Evolutionary conservation across 352 stramenopile species (phyloP).

Genomic region (Thalassiosira mediterranea): DNA sequence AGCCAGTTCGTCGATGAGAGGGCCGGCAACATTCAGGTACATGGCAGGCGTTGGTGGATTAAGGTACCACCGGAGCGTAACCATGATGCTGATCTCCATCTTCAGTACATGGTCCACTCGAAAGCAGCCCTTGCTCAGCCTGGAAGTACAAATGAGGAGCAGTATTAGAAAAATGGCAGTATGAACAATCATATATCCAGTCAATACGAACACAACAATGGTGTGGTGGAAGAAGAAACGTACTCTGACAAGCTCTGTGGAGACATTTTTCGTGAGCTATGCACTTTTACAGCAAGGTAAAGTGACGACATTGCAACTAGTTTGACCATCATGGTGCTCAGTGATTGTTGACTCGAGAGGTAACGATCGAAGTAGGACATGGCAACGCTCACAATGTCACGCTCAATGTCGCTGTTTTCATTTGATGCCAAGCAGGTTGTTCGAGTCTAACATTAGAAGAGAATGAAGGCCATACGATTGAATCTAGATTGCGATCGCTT

Average conservation of each 20-base stretch:
- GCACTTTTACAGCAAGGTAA: conserved; percentile 29
- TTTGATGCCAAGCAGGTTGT: too few species aligned
- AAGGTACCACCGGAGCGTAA: conserved; percentile 24
- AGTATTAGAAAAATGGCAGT: too few species aligned
- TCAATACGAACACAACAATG: too few species aligned
- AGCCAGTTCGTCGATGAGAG: conserved; percentile 6
- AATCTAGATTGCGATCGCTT: too few species aligned
- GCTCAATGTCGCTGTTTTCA: conserved; percentile 30
- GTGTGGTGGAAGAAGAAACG: too few species aligned
- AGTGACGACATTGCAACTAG: conserved; percentile 39
- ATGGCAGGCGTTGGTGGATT: conserved; percentile 28
- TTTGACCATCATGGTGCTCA: conserved; percentile 24
- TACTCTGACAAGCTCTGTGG: too few species aligned
- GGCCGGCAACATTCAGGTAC: conserved; percentile 10
- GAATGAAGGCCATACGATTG: too few species aligned
- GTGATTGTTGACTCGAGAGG: conserved; percentile 3
- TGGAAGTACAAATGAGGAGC: too few species aligned
- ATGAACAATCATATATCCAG: too few species aligned
- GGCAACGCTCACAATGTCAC: conserved; percentile 49
- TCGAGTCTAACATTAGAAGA: too few species aligned
- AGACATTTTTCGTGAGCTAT: conserved; percentile 21
- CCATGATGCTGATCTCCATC: conserved; percentile 28
- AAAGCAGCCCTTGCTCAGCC: conserved; percentile 16
- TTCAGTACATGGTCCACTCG: conserved; percentile 9
- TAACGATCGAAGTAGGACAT: conserved; percentile 66